These are phyloP conservation scores for Sorghum bicolor DNA, from an alignment of 176 grass and related monocot genomes.

Conservation along the genomic window DNA sequence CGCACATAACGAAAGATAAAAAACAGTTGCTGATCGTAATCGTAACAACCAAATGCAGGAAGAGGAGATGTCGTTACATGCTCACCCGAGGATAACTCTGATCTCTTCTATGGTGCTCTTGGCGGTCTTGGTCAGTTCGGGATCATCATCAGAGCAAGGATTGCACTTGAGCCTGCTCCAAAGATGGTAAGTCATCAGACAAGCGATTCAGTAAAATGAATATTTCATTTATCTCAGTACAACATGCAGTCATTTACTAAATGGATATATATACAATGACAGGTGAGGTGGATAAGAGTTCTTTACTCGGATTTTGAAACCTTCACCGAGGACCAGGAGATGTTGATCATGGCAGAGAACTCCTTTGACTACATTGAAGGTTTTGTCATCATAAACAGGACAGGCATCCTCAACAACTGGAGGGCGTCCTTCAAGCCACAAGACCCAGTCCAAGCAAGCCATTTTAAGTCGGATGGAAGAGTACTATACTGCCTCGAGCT, in stretches of 20 bases:
- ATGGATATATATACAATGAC: not conserved
- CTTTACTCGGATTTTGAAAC: slow-evolving; percentile 80
- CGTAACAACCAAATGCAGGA: slow-evolving; percentile 53
- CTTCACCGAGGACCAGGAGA: slow-evolving; percentile 93
- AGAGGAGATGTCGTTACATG: slow-evolving; percentile 71
- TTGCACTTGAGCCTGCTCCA: slow-evolving; percentile 80
- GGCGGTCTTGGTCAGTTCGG: slow-evolving; percentile 93
- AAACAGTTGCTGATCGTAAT: slow-evolving; percentile 2
- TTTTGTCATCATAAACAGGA: slow-evolving; percentile 93
- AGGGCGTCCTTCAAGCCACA: slow-evolving; percentile 78
- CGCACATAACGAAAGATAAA: not conserved
- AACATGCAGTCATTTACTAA: not conserved
- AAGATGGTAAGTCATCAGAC: slow-evolving; percentile 61
- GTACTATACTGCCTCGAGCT: slow-evolving; percentile 91
- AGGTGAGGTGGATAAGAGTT: slow-evolving; percentile 93
- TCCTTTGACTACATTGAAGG: slow-evolving; percentile 95
- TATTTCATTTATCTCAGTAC: not conserved
- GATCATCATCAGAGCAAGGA: slow-evolving; percentile 81
- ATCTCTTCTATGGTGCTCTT: slow-evolving; percentile 78
- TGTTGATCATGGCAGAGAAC: slow-evolving; percentile 56
- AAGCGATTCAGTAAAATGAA: not conserved
- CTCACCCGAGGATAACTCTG: slow-evolving; percentile 65
- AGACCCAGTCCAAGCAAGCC: slow-evolving; percentile 65
- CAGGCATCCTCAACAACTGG: slow-evolving; percentile 92
- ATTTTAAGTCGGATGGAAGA: slow-evolving; percentile 68